phyloP scores from a whole-genome alignment of 495 filamentous ascomycete genomes.

The Xylaria longipes region DNA sequence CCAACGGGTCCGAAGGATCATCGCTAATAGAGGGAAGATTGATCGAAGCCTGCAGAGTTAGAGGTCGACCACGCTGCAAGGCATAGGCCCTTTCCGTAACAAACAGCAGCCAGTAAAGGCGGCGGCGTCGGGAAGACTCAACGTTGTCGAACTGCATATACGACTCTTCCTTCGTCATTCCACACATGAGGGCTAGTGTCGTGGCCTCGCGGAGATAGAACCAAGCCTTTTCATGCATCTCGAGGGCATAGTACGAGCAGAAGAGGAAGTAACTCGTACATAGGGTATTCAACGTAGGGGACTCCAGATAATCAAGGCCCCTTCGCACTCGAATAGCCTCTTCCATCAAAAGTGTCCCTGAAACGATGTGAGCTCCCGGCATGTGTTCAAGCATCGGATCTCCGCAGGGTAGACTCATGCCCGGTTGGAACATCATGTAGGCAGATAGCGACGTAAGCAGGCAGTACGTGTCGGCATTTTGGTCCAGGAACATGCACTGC shows the following conservation, averaged over 20 bases:
- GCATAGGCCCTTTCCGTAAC: constrained; percentile 77
- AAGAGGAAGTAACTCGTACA: constrained; percentile 84
- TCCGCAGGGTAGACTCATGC: constrained; percentile 65
- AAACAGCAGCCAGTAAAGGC: constrained; percentile 76
- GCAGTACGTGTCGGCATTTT: constrained; percentile 76
- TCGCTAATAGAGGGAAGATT: constrained; percentile 69
- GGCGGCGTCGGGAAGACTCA: constrained; percentile 60
- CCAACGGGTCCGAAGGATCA: constrained; percentile 63
- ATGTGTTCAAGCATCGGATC: constrained; percentile 61
- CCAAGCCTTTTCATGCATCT: constrained; percentile 75
- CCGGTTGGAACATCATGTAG: constrained; percentile 84
- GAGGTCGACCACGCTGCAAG: constrained; percentile 73
- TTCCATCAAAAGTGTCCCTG: constrained; percentile 70
- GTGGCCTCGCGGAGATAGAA: constrained; percentile 75
- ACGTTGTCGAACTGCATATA: constrained; percentile 62
- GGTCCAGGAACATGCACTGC: constrained; percentile 67
- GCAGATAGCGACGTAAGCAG: constrained; percentile 80
- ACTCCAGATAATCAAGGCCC: constrained; percentile 75
- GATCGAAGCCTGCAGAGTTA: constrained; percentile 62
- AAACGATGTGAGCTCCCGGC: constrained; percentile 59
- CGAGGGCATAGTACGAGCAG: constrained; percentile 75
- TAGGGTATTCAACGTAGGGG: constrained; percentile 69
- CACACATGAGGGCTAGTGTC: constrained; percentile 63
- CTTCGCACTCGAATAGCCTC: constrained; percentile 79
- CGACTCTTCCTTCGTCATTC: constrained; percentile 66